phyloP scores from a whole-genome alignment of 306 rosid genomes.

The Alnus rubra region DNA sequence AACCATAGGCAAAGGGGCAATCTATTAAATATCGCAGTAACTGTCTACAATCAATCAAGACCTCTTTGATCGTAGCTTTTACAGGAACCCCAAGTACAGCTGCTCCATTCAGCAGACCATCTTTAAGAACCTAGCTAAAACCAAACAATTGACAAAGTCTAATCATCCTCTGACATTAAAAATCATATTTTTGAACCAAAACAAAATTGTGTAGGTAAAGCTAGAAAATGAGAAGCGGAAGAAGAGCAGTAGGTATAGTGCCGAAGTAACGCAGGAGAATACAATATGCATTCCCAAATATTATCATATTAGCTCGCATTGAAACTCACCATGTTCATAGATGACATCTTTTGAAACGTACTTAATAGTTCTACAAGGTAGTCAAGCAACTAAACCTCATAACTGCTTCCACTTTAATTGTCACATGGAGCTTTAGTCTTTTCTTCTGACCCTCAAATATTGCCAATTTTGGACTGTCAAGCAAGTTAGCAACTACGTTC shows the following conservation, averaged over 20 bases:
- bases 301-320: not conserved
- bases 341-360: not conserved
- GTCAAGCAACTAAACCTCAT: not conserved
- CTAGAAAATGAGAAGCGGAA: not conserved
- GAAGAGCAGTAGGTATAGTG: not conserved
- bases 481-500: not conserved
- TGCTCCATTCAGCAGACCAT: slow-evolving; percentile 81
- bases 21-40: not conserved
- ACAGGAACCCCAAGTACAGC: slow-evolving; percentile 95
- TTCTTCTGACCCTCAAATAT: not conserved
- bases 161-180: slow-evolving; percentile 1
- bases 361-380: not conserved
- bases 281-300: not conserved
- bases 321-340: not conserved
- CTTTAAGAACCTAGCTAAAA: slow-evolving; percentile 81
- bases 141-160: slow-evolving; percentile 24
- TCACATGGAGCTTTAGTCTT: not conserved
- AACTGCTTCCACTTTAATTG: slow-evolving; percentile 2
- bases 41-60: slow-evolving; percentile 24
- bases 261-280: not conserved
- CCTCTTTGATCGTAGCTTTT: slow-evolving; percentile 98
- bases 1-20: not conserved
- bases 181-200: too few species aligned
- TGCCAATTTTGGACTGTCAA: not conserved
- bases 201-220: too few species aligned